phyloP scores from a whole-genome alignment of 495 filamentous ascomycete genomes.

The Xylaria scruposa region DNA sequence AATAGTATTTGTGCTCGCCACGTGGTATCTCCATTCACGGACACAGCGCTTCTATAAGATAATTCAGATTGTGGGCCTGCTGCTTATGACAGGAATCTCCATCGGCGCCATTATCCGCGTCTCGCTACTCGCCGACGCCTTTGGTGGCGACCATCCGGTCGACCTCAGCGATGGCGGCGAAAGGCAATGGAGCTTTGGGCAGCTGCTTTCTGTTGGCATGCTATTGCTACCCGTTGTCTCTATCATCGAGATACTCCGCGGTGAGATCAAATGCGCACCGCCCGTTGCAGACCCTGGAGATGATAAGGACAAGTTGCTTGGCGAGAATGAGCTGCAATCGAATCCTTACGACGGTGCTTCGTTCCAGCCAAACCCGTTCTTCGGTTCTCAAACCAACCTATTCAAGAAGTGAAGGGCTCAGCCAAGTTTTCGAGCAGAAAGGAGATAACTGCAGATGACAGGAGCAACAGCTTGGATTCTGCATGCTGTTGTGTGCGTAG shows the following conservation, averaged over 20 bases:
- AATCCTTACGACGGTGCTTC: conserved; percentile 19
- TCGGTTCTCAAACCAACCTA: conserved; percentile 39
- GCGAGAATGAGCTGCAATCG: conserved; percentile 30
- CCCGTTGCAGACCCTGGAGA: conserved; percentile 39
- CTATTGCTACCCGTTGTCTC: conserved; percentile 61
- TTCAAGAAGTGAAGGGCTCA: conserved; percentile 34
- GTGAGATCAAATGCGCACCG: conserved; percentile 55
- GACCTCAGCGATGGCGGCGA: conserved; percentile 55
- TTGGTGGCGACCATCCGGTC: conserved; percentile 49
- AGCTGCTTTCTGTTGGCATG: conserved; percentile 60
- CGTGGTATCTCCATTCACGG: conserved; percentile 62
- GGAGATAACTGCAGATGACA: neutral
- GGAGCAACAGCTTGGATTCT: neutral
- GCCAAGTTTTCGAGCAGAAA: neutral
- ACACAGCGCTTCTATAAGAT: conserved; percentile 52
- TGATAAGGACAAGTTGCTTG: conserved; percentile 31
- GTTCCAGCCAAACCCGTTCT: conserved; percentile 48
- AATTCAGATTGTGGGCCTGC: conserved; percentile 53
- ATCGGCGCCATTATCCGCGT: conserved; percentile 58
- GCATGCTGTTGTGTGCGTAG: neutral
- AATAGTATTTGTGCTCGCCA: conserved; percentile 57
- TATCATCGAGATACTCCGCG: conserved; percentile 60
- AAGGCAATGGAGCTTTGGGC: conserved; percentile 64
- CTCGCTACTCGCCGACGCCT: conserved; percentile 58
- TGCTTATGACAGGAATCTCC: conserved; percentile 56